Evolutionary conservation across 345 rosid genomes (phyloP).

Genomic region (Geranium rotundifolium): DNA sequence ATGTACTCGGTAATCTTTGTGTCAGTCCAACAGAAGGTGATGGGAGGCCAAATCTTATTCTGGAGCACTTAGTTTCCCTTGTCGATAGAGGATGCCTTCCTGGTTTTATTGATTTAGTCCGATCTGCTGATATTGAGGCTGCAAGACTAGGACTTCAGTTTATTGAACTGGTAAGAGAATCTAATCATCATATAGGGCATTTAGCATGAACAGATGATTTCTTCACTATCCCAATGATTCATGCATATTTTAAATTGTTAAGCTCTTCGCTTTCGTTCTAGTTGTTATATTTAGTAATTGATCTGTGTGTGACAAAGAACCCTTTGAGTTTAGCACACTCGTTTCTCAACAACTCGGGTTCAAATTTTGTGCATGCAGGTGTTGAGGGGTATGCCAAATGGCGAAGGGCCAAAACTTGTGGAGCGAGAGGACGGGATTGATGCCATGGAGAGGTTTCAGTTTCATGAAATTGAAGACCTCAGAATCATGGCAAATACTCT

Average conservation of each 20-base stretch:
- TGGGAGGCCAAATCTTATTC: slow-evolving; percentile 52
- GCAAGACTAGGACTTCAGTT: slow-evolving; percentile 91
- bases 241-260: no score
- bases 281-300: no score
- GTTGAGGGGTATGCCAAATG: slow-evolving; percentile 82
- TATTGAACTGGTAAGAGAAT: slow-evolving; percentile 75
- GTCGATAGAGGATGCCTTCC: slow-evolving; percentile 68
- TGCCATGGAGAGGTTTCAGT: slow-evolving; percentile 92
- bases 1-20: slow-evolving; percentile 89
- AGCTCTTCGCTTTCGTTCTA: no score
- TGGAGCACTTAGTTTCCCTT: slow-evolving; percentile 66
- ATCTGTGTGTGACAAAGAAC: no score
- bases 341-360: not conserved
- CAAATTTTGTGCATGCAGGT: slow-evolving; percentile 32
- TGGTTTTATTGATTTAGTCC: slow-evolving; percentile 72
- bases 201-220: no score
- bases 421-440: slow-evolving; percentile 94
- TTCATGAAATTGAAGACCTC: slow-evolving; percentile 88
- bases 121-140: slow-evolving; percentile 78
- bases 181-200: not conserved
- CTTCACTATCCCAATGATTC: no score
- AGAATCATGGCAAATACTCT: slow-evolving; percentile 90
- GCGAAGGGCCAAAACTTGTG: slow-evolving; percentile 77
- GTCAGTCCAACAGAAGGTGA: slow-evolving; percentile 63
- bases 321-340: not conserved